A percentile compares a stretch with the other conserved stretches of the same genome.
Evolutionary conservation across 768 basidiomycete genomes (phyloP).

Genomic region (Stropharia rugosoannulata): DNA sequence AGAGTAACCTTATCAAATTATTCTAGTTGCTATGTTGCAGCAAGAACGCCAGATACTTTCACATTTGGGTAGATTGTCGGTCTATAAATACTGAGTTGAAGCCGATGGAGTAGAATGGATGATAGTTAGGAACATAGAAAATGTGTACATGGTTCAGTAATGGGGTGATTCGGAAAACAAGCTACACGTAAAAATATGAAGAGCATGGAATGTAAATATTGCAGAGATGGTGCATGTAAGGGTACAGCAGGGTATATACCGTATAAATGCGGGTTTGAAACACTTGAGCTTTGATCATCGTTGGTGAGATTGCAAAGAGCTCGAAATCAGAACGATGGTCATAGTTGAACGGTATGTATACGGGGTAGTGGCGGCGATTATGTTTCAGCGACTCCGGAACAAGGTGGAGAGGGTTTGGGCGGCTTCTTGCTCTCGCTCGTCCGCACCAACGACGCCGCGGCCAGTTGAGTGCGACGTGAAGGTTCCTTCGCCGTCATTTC

Average conservation of each 20-base stretch:
- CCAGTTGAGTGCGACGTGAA: conserved; percentile 3
- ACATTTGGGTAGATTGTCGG: conserved; percentile 1
- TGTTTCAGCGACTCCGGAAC: conserved; percentile 17
- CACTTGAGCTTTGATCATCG: no score
- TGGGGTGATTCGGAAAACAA: neutral
- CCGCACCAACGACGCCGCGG: conserved; percentile 8
- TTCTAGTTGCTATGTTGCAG: conserved; percentile 6
- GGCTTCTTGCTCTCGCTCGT: conserved; percentile 20
- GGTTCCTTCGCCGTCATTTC: conserved; percentile 11
- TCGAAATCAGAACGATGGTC: neutral
- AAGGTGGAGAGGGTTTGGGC: conserved; percentile 22
- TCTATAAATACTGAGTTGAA: conserved; percentile 6
- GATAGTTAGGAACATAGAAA: neutral
- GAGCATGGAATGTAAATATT: no score
- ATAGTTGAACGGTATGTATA: neutral
- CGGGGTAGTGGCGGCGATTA: neutral
- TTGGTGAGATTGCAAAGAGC: neutral
- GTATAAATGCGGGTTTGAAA: no score
- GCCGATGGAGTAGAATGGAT: neutral
- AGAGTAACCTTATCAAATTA: conserved; percentile 1
- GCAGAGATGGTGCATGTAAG: no score
- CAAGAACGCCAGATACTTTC: neutral
- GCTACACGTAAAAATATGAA: neutral
- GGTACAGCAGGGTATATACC: no score
- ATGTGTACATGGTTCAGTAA: neutral